These are phyloP conservation scores for Penicillium nucicola DNA, from an alignment of 495 filamentous ascomycete genomes.

Conservation along the genomic window DNA sequence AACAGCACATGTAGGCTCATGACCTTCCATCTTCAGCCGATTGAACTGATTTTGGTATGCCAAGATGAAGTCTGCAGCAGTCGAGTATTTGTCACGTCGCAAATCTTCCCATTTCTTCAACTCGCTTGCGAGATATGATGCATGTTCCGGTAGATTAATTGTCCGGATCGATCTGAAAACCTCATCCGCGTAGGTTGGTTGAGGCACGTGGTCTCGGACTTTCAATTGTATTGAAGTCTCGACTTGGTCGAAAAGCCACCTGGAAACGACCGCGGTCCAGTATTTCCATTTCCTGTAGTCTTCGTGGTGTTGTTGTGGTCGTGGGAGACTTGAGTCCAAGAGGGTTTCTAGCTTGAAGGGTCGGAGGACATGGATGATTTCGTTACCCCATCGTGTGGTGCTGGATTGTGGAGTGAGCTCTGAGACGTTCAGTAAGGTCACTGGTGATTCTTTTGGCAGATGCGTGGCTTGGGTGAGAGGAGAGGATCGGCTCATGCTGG, in stretches of 20 bases:
- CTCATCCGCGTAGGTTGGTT: neutral
- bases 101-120: neutral
- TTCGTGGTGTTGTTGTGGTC: neutral
- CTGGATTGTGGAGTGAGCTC: neutral
- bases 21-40: neutral
- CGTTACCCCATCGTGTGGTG: neutral
- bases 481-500: too few relatives aligned
- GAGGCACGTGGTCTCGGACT: neutral
- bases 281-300: neutral
- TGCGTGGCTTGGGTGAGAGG: neutral
- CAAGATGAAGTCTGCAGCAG: neutral
- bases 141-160: neutral
- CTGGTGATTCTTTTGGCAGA: neutral
- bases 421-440: neutral
- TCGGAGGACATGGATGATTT: neutral
- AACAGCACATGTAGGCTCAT: neutral
- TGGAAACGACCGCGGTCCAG: neutral
- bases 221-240: neutral
- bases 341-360: neutral
- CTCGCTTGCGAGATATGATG: neutral
- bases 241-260: neutral
- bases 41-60: conserved; percentile 2
- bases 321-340: neutral
- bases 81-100: neutral
- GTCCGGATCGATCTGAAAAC: neutral